Base-by-base conservation (phyloP, 225 moss, liverwort and hornwort genomes). In the Physcomitrellopsis africana region DNA sequence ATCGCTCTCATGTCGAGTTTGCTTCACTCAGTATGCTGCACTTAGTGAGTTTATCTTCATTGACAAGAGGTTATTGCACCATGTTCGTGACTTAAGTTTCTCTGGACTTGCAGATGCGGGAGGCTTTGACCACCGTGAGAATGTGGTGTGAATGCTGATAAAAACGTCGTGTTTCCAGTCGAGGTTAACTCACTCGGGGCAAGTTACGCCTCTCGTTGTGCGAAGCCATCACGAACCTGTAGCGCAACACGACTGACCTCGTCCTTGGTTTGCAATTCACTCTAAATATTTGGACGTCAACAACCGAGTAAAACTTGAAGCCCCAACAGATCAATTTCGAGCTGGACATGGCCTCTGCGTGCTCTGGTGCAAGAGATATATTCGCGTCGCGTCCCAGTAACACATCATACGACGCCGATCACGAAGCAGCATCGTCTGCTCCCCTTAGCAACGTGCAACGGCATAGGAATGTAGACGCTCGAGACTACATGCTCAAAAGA, bases 401-500 rank as follows among this genome's bases (percentile, higher is more conserved):
- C 61, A 55, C 65, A 15, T 59, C 47, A 11, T 37, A 37, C 32
- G 60, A 73, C 19, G 69, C 69, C 29, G 60, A 72, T 65, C 58
- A 29, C 24, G 53, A 64, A 16, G 65, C 20, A 48, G 51, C 5
- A 5, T 61, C 51, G 41, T 18, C 43, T 17, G 65, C 11, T 22
- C 48, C 75, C 12, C 15, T 18, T 8, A 14, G 69, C 14, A n/a
- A 51, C 6, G 12, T 19, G 23, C 73, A 80, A 51, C 27, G 23
- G 41, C 70, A 75, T 49, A 80, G 84, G 13, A 90, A 93, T 51
- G 77, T 78, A 2, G 72, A 74, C 48, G 83, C 84, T 54, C 87
- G 89, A 17, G 93, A 93, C 41, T 93, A 86, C 56, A 93, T 93
- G 32, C 67, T 93, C 82, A 83, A 86, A 76, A 76, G 91, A 79